Evolutionary conservation across 495 filamentous ascomycete genomes (phyloP), one percentile per base, ranked within the genome.

Genomic region (Thermochaetoides thermophila): DNA sequence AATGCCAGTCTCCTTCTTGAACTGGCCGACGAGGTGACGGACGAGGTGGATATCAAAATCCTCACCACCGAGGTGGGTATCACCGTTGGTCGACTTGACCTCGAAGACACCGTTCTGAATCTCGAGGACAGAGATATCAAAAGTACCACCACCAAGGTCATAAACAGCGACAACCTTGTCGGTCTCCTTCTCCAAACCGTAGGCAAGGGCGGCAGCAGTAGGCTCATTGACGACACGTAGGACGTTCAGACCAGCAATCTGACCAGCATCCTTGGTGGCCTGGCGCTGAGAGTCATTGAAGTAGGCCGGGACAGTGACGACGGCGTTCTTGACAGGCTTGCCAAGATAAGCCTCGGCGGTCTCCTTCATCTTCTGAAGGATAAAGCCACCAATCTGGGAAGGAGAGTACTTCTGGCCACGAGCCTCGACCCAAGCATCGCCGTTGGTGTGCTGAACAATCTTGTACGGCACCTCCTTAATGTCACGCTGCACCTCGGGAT

Each of bases 381-480:
- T 69, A 61, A 96, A 95, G 50, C 89, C 89, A 69, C 89, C 89
- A 43, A 97, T 82, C 64, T 97, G 89, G 4, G 87, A 94, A 26
- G 89, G 89, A 43, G 89, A 97, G 72, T 96, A 97, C 57, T 84
- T 93, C 63, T 94, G 75, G 49, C 83, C 86, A 46, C 84, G 84
- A 46, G 89, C 86, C 64, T 87, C 76, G 36, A 97, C 79, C 89
- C 89, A 97, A 46, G 89, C 89, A 49, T 97, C 89, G 46, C 89
- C 89, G 55, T 97, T 97, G 60, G 69, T 74, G 75, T 97, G 89
- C 63, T 94, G 87, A 29, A 96, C 78, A 49, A 97, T 97, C 74
- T 96, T 96, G 73, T 93, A 97, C 34, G 89, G 89, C 10, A 97
- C 89, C 63, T 97, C 83, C 63, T 89, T 82, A 59, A 97, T 87